Evolutionary conservation across 2,329 filamentous ascomycete species (phyloP).

Genomic region (Clarireedia monteithiana): DNA sequence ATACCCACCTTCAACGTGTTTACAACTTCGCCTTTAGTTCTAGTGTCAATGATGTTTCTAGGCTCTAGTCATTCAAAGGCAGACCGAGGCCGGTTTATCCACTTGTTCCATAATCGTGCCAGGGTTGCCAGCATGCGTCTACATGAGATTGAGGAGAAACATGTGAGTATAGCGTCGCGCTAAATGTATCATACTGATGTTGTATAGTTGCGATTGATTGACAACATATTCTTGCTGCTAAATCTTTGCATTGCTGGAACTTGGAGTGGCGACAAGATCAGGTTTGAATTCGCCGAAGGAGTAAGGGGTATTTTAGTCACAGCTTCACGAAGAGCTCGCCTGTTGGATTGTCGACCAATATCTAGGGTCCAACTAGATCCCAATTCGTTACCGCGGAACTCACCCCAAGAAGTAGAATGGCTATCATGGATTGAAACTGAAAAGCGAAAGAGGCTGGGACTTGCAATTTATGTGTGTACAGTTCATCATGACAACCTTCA

Average conservation of each 20-base stretch:
- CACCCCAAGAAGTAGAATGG: constrained; percentile 19
- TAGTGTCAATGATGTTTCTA: constrained; percentile 26
- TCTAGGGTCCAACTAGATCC: constrained; percentile 14
- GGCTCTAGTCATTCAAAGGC: constrained; percentile 23
- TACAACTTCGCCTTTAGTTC: constrained; percentile 17
- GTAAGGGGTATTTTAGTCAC: constrained; percentile 22
- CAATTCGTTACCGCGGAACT: constrained; percentile 12
- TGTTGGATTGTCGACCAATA: constrained; percentile 23
- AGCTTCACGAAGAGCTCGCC: constrained; percentile 19
- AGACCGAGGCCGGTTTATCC: constrained; percentile 23
- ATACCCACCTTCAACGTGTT: constrained; percentile 26
- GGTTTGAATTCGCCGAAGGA: constrained; percentile 26
- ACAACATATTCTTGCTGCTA: constrained; percentile 25
- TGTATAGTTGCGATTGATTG: constrained; percentile 18
- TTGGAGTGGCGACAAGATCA: constrained; percentile 25
- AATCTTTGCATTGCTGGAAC: constrained; percentile 23
- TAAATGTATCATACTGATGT: constrained; percentile 5
- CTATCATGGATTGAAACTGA: constrained; percentile 26
- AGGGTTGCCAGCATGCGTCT: constrained; percentile 17
- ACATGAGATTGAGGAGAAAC: constrained; percentile 22
- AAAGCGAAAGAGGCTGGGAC: constrained; percentile 23
- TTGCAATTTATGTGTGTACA: constrained; percentile 24
- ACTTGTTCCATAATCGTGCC: constrained; percentile 23
- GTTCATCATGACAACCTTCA: neutral
- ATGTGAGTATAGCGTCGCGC: constrained; percentile 12